Evolutionary conservation across 805 yeast species (phyloP), one percentile per base, ranked within the genome.

Genomic region (Spencermartinsiella europaea): DNA sequence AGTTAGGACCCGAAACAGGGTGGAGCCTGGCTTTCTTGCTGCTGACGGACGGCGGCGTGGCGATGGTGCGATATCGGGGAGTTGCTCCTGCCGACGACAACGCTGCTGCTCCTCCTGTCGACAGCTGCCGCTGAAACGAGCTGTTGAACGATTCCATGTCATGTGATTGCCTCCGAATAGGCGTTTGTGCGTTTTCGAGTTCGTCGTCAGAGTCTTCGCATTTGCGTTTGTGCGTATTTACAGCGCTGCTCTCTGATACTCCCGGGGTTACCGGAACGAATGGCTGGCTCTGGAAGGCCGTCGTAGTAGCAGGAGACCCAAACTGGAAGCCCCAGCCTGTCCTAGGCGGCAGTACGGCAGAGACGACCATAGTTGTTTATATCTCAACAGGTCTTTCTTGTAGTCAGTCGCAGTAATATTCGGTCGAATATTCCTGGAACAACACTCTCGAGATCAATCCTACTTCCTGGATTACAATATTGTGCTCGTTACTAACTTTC

Each of bases 1-100:
- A 71, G 10, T 71, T 72, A 50, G 78, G 80, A 3, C 89, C 45
- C 12, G 44, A 20, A 4, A 34, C 15, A 16, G 87, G 31, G 20
- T 28, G 42, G 27, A 33, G 27, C 20, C 50, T 39, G 27, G 40
- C 35, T 28, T 47, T 42, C 25, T 46, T 46, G 33, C 27, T 21
- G n/a, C 38, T 34, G 22, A 33, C 34, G 33, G 33, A 33, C 38
- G 21, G 31, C 25, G 50, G 46, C 10, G 46, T 36, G 3, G 49
- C 46, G 12, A 42, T 41, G 10, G 44, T 42, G 34, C 44, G 36
- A 12, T 20, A 21, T 8, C 15, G 21, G 7, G 36, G 34, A 47
- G 34, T 37, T n/a, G 31, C 14, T 21, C 34, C 38, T 4, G 16
- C 36, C 20, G 27, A 15, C 12, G 38, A 19, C 22, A 16, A 14